Evolutionary conservation across 352 stramenopile species (phyloP).

Genomic region (Phytophthora melonis): DNA sequence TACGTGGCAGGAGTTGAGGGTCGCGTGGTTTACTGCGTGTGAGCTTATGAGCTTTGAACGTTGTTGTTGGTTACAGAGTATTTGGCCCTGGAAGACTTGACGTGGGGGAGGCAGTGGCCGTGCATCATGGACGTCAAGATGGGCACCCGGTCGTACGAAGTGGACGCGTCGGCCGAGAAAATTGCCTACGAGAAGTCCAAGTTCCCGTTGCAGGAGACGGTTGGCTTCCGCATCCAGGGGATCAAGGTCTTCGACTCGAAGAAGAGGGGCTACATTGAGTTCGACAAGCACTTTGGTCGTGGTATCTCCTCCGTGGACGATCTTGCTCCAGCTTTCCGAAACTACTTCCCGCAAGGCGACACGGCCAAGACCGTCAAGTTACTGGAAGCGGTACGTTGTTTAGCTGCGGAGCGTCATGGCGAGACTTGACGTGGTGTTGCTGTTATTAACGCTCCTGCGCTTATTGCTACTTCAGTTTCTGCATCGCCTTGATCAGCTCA

Average conservation of each 20-base stretch:
- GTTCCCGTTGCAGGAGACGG: constrained; percentile 91
- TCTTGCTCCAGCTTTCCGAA: constrained; percentile 72
- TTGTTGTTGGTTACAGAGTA: constrained; percentile 60
- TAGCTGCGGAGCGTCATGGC: background rate
- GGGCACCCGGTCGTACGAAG: constrained; percentile 94
- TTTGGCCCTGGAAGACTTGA: constrained; percentile 92
- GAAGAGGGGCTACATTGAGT: constrained; percentile 70
- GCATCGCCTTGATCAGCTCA: constrained; percentile 64
- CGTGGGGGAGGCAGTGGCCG: constrained; percentile 77
- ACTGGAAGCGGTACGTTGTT: constrained; percentile 51
- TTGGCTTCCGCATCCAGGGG: constrained; percentile 95
- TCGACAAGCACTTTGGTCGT: constrained; percentile 91
- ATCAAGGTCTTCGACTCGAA: constrained; percentile 89
- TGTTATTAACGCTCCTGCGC: constrained; percentile 7
- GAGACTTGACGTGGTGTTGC: background rate
- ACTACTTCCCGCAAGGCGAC: constrained; percentile 78
- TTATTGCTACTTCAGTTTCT: constrained; percentile 61
- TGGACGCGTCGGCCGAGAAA: constrained; percentile 89
- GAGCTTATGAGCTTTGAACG: background rate
- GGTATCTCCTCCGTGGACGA: constrained; percentile 60
- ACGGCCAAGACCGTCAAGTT: constrained; percentile 40
- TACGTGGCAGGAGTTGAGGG: constrained; percentile 26
- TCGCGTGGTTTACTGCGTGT: background rate
- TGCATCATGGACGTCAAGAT: constrained; percentile 98
- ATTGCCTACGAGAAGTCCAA: constrained; percentile 92